Conservation (phyloP, 345 rosid genomes). For the Hibiscus syriacus region DNA sequence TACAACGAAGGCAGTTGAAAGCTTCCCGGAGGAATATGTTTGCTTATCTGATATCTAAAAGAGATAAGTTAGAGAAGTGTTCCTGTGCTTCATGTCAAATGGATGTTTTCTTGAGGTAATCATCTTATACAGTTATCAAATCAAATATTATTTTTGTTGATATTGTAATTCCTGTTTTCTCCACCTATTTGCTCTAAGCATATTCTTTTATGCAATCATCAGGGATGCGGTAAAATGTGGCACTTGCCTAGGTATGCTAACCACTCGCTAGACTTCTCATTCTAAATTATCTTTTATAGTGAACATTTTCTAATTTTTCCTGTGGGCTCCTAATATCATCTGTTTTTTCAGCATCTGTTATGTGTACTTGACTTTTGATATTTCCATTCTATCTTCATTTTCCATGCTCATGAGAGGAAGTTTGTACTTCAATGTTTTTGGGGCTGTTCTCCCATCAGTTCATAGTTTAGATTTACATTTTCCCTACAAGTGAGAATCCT, state of each 20-base stretch:
- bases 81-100: constrained; percentile 68
- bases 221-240: constrained; percentile 77
- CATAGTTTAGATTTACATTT: background rate
- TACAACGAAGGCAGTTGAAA: constrained; percentile 65
- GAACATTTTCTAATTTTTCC: background rate
- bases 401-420: background rate
- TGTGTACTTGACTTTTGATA: too few species aligned
- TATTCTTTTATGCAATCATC: constrained; percentile 26
- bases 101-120: constrained; percentile 72
- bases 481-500: too few species aligned
- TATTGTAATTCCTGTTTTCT: background rate
- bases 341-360: background rate
- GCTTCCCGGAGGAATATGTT: constrained; percentile 67
- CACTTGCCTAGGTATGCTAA: constrained; percentile 70
- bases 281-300: background rate
- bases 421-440: background rate
- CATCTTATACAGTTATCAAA: too few species aligned
- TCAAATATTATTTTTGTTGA: background rate
- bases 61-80: constrained; percentile 64
- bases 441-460: too few species aligned
- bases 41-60: constrained; percentile 47
- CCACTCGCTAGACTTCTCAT: background rate
- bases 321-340: background rate
- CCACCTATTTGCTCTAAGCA: constrained; percentile 17
- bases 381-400: too few species aligned